Evolutionary conservation across 352 stramenopile genomes (phyloP).

Genomic region (Globisporangium splendens): DNA sequence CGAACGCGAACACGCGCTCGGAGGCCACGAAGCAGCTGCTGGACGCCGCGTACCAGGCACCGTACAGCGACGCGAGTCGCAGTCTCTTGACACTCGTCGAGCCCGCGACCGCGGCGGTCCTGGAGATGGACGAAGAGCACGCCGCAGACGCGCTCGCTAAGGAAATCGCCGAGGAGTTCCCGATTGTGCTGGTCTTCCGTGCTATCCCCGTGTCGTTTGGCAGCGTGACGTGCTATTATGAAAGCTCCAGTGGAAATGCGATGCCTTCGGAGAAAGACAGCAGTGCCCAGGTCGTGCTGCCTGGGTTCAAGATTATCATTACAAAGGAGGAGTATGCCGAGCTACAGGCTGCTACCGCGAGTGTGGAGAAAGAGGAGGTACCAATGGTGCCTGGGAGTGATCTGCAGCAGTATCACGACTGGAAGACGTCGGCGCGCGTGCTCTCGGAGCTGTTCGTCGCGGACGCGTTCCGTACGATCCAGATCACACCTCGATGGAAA

Average conservation of each 20-base stretch:
- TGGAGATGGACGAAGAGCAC: slow-evolving; percentile 70
- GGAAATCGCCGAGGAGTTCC: slow-evolving; percentile 52
- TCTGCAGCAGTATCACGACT: slow-evolving; percentile 31
- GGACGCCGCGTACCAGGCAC: slow-evolving; percentile 43
- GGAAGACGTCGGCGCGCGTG: slow-evolving; percentile 48
- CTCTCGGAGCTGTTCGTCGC: slow-evolving; percentile 49
- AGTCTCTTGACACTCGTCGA: slow-evolving; percentile 46
- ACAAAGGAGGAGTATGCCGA: slow-evolving; percentile 40
- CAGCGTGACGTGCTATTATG: slow-evolving; percentile 78
- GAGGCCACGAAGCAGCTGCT: slow-evolving; percentile 12
- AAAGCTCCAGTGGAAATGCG: slow-evolving; percentile 23
- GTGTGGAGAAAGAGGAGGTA: neutral
- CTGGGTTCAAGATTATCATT: slow-evolving; percentile 81
- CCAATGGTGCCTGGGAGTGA: neutral
- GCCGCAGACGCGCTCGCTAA: slow-evolving; percentile 62
- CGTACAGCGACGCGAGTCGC: slow-evolving; percentile 41
- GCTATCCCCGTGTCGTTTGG: slow-evolving; percentile 59
- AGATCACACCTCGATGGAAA: slow-evolving; percentile 61
- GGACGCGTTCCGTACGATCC: slow-evolving; percentile 60
- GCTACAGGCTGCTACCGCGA: slow-evolving; percentile 6
- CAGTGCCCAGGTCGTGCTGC: slow-evolving; percentile 34
- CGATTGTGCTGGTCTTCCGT: slow-evolving; percentile 73
- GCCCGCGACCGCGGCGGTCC: slow-evolving; percentile 14
- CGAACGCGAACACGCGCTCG: slow-evolving; percentile 20
- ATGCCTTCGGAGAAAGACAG: slow-evolving; percentile 12